Percentiles rank a stretch among this genome's conserved stretches.
These are phyloP conservation scores for Parietichytrium sp. DNA, from an alignment of 108 stramenopile species.

Conservation along the genomic window DNA sequence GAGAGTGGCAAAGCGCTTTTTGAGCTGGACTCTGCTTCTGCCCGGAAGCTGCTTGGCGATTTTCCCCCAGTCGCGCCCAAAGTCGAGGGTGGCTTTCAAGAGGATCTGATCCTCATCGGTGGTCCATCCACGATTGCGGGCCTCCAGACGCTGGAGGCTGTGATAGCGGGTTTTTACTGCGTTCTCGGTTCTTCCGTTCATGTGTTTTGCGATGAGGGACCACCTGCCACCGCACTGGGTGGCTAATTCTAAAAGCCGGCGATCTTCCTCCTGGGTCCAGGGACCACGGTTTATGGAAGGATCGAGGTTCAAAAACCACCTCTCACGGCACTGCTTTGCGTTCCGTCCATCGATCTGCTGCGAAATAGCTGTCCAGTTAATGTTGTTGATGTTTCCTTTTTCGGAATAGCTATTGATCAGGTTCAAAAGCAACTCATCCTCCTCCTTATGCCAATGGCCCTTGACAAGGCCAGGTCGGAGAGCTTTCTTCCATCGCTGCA, in stretches of 20 bases:
- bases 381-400: conserved; percentile 36
- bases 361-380: conserved; percentile 38
- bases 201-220: conserved; percentile 45
- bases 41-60: conserved; percentile 41
- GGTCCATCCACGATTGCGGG: background rate
- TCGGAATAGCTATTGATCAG: conserved; percentile 49
- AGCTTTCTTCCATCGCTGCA: conserved; percentile 94
- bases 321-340: conserved; percentile 53
- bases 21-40: conserved; percentile 6
- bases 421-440: conserved; percentile 70
- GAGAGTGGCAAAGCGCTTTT: conserved; percentile 27
- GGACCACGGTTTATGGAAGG: conserved; percentile 48
- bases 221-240: conserved; percentile 1
- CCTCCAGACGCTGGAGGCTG: conserved; percentile 36
- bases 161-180: conserved; percentile 58
- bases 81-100: conserved; percentile 18
- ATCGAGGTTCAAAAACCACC: conserved; percentile 53
- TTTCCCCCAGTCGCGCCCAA: conserved; percentile 38
- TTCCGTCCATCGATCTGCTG: conserved; percentile 39
- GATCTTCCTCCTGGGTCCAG: conserved; percentile 54
- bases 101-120: conserved; percentile 30
- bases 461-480: conserved; percentile 93
- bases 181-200: conserved; percentile 56
- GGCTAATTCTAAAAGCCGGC: background rate
- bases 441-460: conserved; percentile 94